Evolutionary conservation across 148 eudicot genomes (phyloP), one percentile per base, ranked within the genome.

Genomic region (Vaccinium darrowii): DNA sequence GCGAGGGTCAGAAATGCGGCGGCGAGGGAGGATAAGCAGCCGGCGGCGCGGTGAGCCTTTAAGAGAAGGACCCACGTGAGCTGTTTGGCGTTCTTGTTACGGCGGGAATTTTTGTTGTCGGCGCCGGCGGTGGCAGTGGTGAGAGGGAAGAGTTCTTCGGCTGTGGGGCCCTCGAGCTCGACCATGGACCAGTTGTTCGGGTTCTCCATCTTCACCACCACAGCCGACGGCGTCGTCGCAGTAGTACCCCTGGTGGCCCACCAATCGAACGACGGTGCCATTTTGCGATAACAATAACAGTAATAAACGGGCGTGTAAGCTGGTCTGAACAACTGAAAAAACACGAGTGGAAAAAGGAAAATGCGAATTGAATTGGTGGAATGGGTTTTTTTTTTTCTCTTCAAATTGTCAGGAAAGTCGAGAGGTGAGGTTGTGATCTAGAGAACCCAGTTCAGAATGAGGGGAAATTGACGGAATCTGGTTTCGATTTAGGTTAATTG

Each of bases 141-240:
- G 83, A 71, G 74, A 56, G 92, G 69, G 83, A 92, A 90, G 72
- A 65, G 13, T 6, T 88, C 94, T 73, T 88, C 90, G 0, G 87
- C 92, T 11, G 52, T 18, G 25, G 95, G 95, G 2, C 88, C 79
- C 23, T 93, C 92, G 15, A 95, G 89, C 86, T 97, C 98, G 7
- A 91, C 92, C 85, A 97, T 95, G 7, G 98, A 94, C 99, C 98
- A 97, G 81, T 95, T 90, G 76, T 91, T 95, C 0, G 98, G 98
- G 87, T 94, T 95, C 79, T 95, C 98, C 98, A 97, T 95, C 71
- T 97, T 97, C 1, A 97, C 92, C 5, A 97, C 95, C 54, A 97
- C 98, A 8, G 99, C 98, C 10, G 99, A 96, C 1, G 99, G 72
- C 33, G 72, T 11, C 30, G 69, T 10, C 1, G 69, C 3, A 12